Evolutionary conservation across 768 basidiomycete genomes (phyloP).

Genomic region (Amanita brunnescens): DNA sequence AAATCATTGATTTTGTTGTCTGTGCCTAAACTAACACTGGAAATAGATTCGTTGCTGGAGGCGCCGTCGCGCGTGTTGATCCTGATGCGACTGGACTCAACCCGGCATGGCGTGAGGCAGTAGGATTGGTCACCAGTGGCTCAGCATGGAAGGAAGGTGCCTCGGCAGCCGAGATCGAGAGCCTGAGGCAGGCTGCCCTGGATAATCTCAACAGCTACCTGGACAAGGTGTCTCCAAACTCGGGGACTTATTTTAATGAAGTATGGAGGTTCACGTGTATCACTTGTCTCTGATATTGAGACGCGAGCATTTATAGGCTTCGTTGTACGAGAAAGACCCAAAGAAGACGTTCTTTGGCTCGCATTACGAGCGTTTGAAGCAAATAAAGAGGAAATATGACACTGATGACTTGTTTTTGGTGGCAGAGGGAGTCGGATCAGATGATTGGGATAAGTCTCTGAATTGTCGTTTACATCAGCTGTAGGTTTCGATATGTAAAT

Average conservation of each 20-base stretch:
- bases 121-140: neutral
- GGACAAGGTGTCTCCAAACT: conserved; percentile 9
- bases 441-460: conserved; percentile 27
- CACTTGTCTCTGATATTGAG: too few relatives aligned
- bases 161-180: neutral
- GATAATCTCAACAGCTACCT: neutral
- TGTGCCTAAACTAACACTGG: too few relatives aligned
- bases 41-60: neutral
- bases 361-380: conserved; percentile 30
- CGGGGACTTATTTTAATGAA: conserved; percentile 13
- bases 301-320: conserved; percentile 24
- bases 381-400: conserved; percentile 39
- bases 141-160: neutral
- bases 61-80: neutral
- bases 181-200: neutral
- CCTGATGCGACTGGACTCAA: neutral
- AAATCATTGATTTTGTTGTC: too few relatives aligned
- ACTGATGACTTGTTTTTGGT: conserved; percentile 37
- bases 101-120: neutral
- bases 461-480: conserved; percentile 19
- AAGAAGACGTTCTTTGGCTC: conserved; percentile 37
- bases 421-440: conserved; percentile 37
- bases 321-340: conserved; percentile 31
- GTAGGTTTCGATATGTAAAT: too few relatives aligned
- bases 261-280: neutral